Percentiles rank a stretch among this genome's conserved stretches.
Evolutionary conservation across 371 early-diverging fungal genomes (phyloP).

Genomic region (Mortierella polycephala): DNA sequence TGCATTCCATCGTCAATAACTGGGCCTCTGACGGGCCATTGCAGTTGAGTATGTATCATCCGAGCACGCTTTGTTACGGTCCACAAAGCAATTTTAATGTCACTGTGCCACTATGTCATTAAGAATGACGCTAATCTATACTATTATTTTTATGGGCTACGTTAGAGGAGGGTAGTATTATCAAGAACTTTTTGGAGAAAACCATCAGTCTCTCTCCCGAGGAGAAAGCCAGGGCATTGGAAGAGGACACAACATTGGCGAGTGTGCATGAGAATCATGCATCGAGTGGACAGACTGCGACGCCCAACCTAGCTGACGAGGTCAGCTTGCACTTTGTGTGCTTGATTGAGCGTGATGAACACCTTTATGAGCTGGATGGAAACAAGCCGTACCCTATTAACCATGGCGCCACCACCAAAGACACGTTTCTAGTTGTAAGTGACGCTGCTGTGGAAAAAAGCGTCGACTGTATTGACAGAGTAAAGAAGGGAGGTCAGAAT

Average conservation of each 20-base stretch:
- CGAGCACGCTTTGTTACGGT: no score
- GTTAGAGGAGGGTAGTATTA: conserved; percentile 29
- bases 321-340: conserved; percentile 88
- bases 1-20: conserved; percentile 80
- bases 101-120: neutral
- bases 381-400: conserved; percentile 83
- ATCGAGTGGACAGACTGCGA: conserved; percentile 81
- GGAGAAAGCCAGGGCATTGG: conserved; percentile 78
- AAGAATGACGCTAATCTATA: neutral
- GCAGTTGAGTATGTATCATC: conserved; percentile 23
- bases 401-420: conserved; percentile 73
- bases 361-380: conserved; percentile 91
- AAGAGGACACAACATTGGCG: conserved; percentile 66
- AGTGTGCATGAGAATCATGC: conserved; percentile 71
- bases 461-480: neutral
- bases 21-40: conserved; percentile 45
- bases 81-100: no score
- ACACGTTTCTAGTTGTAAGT: conserved; percentile 66
- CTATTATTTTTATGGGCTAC: neutral
- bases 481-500: neutral
- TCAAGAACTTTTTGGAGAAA: conserved; percentile 70
- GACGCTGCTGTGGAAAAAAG: neutral
- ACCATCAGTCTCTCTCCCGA: conserved; percentile 69
- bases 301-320: conserved; percentile 75
- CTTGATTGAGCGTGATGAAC: conserved; percentile 78